Percentiles rank a stretch among this genome's conserved stretches.
Conservation (phyloP, 306 rosid genomes). For the Vigna radiata region DNA sequence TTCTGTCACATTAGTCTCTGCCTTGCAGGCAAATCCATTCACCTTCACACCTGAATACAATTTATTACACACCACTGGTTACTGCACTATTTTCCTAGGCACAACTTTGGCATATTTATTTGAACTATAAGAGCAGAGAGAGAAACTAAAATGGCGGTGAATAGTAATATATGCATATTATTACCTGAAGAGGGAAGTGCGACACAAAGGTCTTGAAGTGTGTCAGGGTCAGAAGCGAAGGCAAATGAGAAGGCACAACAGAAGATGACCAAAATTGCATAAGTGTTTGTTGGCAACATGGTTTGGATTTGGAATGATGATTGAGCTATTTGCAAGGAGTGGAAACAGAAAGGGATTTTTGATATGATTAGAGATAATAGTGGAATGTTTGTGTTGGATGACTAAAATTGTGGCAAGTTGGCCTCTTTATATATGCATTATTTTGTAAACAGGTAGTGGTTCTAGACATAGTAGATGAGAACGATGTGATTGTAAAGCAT, state of each 20-base stretch:
- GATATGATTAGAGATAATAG: slow-evolving; percentile 20
- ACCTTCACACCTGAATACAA: slow-evolving; percentile 54
- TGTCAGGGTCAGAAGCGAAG: slow-evolving; percentile 58
- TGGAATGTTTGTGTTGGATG: slow-evolving; percentile 35
- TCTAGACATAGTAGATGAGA: not conserved
- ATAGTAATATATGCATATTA: not conserved
- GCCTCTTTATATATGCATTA: slow-evolving; percentile 40
- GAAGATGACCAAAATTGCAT: slow-evolving; percentile 41
- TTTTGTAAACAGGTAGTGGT: slow-evolving; percentile 6
- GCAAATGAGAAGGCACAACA: slow-evolving; percentile 38
- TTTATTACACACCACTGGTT: not conserved
- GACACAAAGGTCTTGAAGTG: slow-evolving; percentile 66
- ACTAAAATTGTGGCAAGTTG: slow-evolving; percentile 26
- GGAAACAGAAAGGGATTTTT: too few relatives aligned
- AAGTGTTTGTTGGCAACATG: slow-evolving; percentile 46
- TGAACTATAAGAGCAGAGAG: not conserved
- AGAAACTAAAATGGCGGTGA: slow-evolving; percentile 4
- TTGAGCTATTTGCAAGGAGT: too few relatives aligned
- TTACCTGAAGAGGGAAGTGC: slow-evolving; percentile 64
- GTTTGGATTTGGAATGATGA: slow-evolving; percentile 28
- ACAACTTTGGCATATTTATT: not conserved
- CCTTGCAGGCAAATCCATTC: slow-evolving; percentile 63
- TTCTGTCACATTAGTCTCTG: slow-evolving; percentile 57
- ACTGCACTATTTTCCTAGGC: not conserved
- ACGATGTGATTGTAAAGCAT: slow-evolving; percentile 46